Conservation (phyloP, 2,329 filamentous ascomycete species). For the Lecanicillium sp. region DNA sequence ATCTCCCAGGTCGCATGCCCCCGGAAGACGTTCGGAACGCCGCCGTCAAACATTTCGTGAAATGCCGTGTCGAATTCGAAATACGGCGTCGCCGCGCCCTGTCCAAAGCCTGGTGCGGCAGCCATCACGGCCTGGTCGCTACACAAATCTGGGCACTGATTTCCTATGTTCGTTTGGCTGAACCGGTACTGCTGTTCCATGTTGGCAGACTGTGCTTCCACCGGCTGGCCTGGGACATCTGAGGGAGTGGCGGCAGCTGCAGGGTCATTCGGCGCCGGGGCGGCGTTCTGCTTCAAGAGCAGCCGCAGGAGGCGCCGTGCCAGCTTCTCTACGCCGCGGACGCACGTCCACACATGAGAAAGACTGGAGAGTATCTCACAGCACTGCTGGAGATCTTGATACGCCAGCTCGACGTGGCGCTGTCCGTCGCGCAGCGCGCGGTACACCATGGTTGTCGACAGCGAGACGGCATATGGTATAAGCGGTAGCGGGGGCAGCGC, state of each 20-base stretch:
- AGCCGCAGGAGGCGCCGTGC: constrained; percentile 10
- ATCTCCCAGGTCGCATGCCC: background rate
- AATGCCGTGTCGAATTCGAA: constrained; percentile 16
- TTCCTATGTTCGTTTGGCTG: too few species aligned
- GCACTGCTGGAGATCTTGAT: constrained; percentile 15
- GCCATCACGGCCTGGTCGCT: too few species aligned
- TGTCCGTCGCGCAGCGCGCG: constrained; percentile 16
- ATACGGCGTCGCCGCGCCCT: too few species aligned
- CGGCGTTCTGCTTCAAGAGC: too few species aligned
- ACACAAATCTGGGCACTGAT: too few species aligned
- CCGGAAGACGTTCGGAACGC: constrained; percentile 15
- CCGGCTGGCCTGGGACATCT: too few species aligned
- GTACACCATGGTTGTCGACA: constrained; percentile 20
- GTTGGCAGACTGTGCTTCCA: too few species aligned
- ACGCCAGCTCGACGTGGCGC: constrained; percentile 5
- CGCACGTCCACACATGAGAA: constrained; percentile 14
- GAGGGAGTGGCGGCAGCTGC: too few species aligned
- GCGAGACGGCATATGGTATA: constrained; percentile 18
- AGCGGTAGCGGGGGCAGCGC: constrained; percentile 17
- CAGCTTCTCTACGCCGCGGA: constrained; percentile 15
- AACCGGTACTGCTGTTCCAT: too few species aligned
- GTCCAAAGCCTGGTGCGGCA: too few species aligned
- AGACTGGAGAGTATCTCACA: constrained; percentile 13
- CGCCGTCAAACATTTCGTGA: constrained; percentile 17
- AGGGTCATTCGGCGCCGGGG: too few species aligned